Evolutionary conservation across 805 yeast species (phyloP).

Genomic region (Saccharomycopsis fodiens): DNA sequence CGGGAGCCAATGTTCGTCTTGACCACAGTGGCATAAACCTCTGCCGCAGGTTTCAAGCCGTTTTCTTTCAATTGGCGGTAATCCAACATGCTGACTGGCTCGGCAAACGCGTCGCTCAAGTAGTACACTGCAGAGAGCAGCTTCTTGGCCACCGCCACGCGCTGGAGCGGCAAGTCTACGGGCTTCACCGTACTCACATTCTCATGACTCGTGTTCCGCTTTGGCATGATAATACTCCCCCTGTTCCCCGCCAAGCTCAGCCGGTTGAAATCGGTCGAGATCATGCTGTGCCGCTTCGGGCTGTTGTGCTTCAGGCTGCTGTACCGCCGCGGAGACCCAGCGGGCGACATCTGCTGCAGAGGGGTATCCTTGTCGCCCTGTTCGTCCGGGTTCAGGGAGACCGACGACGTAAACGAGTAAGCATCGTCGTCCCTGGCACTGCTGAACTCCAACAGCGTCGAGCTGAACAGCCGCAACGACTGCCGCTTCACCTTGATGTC

Average conservation of each 20-base stretch:
- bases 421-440: constrained; percentile 4
- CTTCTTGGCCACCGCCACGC: neutral
- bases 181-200: neutral
- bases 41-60: neutral
- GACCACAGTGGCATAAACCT: neutral
- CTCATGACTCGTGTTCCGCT: neutral
- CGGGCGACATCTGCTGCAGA: constrained; percentile 6
- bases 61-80: constrained; percentile 6
- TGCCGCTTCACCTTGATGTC: constrained; percentile 2
- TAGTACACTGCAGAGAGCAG: constrained; percentile 12
- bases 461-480: constrained; percentile 10
- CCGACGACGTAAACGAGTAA: constrained; percentile 6
- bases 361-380: neutral
- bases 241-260: neutral
- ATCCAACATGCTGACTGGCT: neutral
- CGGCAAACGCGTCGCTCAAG: constrained; percentile 6
- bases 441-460: neutral
- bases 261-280: neutral
- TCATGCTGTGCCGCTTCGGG: constrained; percentile 34
- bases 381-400: constrained; percentile 6
- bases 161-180: constrained; percentile 5
- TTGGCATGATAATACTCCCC: neutral
- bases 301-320: constrained; percentile 18
- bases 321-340: constrained; percentile 20
- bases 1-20: constrained; percentile 3